Evolutionary conservation across 2,329 filamentous ascomycete species (phyloP), one percentile per base, ranked within the genome.

Genomic region (Fusarium secorum): DNA sequence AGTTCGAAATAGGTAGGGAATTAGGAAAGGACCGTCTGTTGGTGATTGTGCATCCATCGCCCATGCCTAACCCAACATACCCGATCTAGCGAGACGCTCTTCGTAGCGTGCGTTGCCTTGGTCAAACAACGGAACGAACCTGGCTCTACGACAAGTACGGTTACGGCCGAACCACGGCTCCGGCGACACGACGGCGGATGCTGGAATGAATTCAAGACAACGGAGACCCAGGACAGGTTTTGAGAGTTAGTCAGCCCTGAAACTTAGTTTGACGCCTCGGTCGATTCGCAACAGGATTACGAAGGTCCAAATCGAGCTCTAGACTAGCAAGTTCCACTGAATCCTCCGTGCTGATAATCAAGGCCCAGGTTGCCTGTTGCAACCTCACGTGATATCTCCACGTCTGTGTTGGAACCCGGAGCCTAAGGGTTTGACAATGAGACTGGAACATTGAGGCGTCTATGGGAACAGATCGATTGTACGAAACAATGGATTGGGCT

Each of bases 141-240:
- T 38, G 44, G 56, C 48, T 51, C 62, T 61, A 51, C 30, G 39
- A 24, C 61, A 38, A 46, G 26, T 39, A 24, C 62, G 63, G 60
- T 52, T 53, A 66, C 62, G 53, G 36, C 64, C 64, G 64, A 54
- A 57, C 64, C 45, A 45, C 55, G 63, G 54, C 52, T 54, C 41
- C 48, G 57, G 63, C 46, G 33, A 48, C 58, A 39, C 42, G 46
- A 66, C 22, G 20, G 30, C 22, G 20, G 30, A 62, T 41, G 41
- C 46, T 66, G 64, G 64, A 66, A 66, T 66, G 64, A 30, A 61
- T 61, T 51, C n/a, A 45, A 65, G 30, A 49, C 32, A 52, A 36
- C 32, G 30, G 30, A 49, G 30, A 9, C 46, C n/a, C 15, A 18
- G 18, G 28, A 35, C 53, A 49, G 46, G 46, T n/a, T 53, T 41